These are phyloP conservation scores for Coemansia sp. DNA, from an alignment of 192 early-diverging fungal species.

Conservation along the genomic window DNA sequence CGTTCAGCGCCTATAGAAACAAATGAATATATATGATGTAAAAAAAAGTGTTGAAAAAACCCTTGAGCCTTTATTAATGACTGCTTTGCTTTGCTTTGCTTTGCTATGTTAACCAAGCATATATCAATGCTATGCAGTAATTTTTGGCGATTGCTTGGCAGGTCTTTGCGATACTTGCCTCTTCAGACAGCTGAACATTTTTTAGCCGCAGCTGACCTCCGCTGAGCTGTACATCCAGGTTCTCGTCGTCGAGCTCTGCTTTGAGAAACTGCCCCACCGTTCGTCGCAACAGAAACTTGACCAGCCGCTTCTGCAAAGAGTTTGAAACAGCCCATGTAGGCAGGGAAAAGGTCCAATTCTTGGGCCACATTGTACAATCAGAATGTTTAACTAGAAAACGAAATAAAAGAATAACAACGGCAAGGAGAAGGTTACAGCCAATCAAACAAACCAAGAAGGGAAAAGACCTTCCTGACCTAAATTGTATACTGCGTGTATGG, in stretches of 20 bases:
- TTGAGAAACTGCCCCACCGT: conserved; percentile 85
- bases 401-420: background rate
- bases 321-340: conserved; percentile 62
- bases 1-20: conserved; percentile 69
- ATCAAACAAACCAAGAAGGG: background rate
- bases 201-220: conserved; percentile 75
- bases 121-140: background rate
- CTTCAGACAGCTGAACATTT: conserved; percentile 77
- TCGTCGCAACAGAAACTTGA: conserved; percentile 78
- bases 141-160: background rate
- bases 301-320: conserved; percentile 80
- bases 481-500: no score
- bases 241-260: conserved; percentile 71
- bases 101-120: background rate
- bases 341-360: conserved; percentile 50
- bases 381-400: background rate
- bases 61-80: background rate
- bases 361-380: conserved; percentile 41
- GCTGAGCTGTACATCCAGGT: conserved; percentile 83
- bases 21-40: background rate
- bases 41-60: background rate
- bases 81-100: background rate
- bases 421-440: background rate
- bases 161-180: conserved; percentile 53
- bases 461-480: background rate